A percentile compares a stretch with the other conserved stretches of the same genome.
These are phyloP conservation scores for Trichosporon inkin DNA, from an alignment of 1,284 basidiomycete species.

Conservation along the genomic window DNA sequence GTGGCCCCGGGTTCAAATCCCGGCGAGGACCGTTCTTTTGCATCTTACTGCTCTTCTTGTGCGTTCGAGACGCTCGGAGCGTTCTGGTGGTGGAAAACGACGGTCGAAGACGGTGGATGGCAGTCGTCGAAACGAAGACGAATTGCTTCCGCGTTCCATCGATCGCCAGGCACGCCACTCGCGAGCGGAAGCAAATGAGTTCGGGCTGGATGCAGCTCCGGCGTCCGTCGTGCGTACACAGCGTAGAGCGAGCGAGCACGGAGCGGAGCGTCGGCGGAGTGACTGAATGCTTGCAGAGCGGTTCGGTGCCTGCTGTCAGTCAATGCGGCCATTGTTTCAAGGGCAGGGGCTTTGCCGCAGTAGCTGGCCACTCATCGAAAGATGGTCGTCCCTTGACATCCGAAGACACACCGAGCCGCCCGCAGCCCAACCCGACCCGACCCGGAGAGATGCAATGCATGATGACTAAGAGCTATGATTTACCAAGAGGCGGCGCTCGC, in stretches of 20 bases:
- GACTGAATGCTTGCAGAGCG: too few relatives aligned
- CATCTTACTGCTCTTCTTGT: neutral
- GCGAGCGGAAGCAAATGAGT: neutral
- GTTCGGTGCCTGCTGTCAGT: too few relatives aligned
- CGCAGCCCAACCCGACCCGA: neutral
- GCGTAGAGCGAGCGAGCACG: neutral
- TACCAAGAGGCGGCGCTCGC: conserved; percentile 17
- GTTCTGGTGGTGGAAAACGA: neutral
- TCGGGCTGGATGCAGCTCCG: neutral
- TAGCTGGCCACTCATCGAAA: too few relatives aligned
- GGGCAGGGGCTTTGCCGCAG: too few relatives aligned
- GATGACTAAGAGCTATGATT: neutral
- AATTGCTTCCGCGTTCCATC: neutral
- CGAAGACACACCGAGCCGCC: neutral
- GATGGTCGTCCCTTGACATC: neutral
- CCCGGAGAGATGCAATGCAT: conserved; percentile 22
- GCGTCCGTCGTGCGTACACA: neutral
- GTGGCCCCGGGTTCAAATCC: conserved; percentile 9
- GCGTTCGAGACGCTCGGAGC: neutral
- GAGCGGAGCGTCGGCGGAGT: neutral
- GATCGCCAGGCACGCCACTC: conserved; percentile 7
- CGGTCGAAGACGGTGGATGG: neutral
- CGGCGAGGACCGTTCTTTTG: conserved; percentile 7
- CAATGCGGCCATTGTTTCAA: too few relatives aligned
- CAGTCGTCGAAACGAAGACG: neutral